Evolutionary conservation across 2,329 filamentous ascomycete species (phyloP).

Genomic region (Sarocladium strictum): DNA sequence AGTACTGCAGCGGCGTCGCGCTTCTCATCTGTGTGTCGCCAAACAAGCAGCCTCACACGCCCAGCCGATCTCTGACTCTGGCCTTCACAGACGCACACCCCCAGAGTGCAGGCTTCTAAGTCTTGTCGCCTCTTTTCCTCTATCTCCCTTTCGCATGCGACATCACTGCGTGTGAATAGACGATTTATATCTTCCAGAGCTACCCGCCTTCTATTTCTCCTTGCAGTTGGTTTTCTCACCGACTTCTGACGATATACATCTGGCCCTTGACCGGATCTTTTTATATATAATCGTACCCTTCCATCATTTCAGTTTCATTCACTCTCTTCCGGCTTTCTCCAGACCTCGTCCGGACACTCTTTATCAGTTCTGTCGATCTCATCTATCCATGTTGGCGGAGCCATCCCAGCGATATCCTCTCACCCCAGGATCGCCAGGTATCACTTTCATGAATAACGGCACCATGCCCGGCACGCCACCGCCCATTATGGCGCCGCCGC

Average conservation of each 20-base stretch:
- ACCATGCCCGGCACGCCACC: slow-evolving; percentile 5
- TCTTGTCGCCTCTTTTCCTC: background rate
- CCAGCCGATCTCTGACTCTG: background rate
- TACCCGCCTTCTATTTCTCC: background rate
- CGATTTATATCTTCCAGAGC: slow-evolving; percentile 1
- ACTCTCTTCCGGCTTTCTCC: too few species aligned
- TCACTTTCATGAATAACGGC: background rate
- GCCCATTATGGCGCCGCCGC: slow-evolving; percentile 40
- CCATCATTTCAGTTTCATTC: background rate
- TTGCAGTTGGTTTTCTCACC: background rate
- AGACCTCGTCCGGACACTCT: too few species aligned
- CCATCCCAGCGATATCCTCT: slow-evolving; percentile 4
- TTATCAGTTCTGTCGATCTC: too few species aligned
- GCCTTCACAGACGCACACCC: background rate
- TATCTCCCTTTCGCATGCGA: background rate
- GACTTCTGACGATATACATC: background rate
- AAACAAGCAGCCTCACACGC: slow-evolving; percentile 6
- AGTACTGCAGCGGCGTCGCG: background rate
- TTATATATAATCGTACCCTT: background rate
- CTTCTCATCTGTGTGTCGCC: slow-evolving; percentile 7
- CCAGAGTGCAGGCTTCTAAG: background rate
- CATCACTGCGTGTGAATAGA: background rate
- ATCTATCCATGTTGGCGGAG: background rate
- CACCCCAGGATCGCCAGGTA: slow-evolving; percentile 2
- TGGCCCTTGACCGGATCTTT: background rate